These are phyloP conservation scores for Eimeria sp. DNA, from an alignment of 169 alveolate species.

Conservation along the genomic window DNA sequence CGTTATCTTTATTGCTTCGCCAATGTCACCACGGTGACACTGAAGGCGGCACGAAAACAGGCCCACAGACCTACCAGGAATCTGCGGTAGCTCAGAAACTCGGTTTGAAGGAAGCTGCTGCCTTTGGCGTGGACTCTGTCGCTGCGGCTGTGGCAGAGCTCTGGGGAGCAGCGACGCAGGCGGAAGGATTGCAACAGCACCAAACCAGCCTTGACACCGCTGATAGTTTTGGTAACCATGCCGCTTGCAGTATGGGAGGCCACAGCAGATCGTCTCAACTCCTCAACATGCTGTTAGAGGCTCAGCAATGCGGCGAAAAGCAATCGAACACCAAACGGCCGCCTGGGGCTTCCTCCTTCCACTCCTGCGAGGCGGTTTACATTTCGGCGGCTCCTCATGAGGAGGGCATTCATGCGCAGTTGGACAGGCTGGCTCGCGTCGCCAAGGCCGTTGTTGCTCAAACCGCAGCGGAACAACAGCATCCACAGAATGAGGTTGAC, in stretches of 20 bases:
- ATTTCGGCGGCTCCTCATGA: slow-evolving; percentile 47
- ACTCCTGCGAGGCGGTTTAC: slow-evolving; percentile 25
- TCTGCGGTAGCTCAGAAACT: slow-evolving; percentile 21
- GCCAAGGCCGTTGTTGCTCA: slow-evolving; percentile 45
- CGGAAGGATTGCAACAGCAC: not conserved
- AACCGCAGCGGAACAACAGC: not conserved
- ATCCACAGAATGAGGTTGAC: not conserved
- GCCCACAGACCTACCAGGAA: not conserved
- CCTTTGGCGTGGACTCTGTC: slow-evolving; percentile 67
- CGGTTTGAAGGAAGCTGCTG: slow-evolving; percentile 39
- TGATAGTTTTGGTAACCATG: not conserved
- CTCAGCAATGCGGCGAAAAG: slow-evolving; percentile 36
- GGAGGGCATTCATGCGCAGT: slow-evolving; percentile 17
- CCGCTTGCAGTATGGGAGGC: not conserved
- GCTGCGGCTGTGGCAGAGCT: slow-evolving; percentile 56
- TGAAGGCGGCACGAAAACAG: not conserved
- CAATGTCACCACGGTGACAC: slow-evolving; percentile 53
- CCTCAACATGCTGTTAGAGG: slow-evolving; percentile 57
- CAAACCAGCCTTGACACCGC: not conserved
- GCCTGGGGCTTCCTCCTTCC: not conserved
- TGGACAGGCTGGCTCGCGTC: slow-evolving; percentile 25
- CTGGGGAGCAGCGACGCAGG: slow-evolving; percentile 57
- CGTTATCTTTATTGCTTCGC: slow-evolving; percentile 21
- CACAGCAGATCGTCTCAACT: not conserved
- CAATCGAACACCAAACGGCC: not conserved